Base-by-base conservation (phyloP, 1,284 basidiomycete species). In the Fistulinella cinereoalba region DNA sequence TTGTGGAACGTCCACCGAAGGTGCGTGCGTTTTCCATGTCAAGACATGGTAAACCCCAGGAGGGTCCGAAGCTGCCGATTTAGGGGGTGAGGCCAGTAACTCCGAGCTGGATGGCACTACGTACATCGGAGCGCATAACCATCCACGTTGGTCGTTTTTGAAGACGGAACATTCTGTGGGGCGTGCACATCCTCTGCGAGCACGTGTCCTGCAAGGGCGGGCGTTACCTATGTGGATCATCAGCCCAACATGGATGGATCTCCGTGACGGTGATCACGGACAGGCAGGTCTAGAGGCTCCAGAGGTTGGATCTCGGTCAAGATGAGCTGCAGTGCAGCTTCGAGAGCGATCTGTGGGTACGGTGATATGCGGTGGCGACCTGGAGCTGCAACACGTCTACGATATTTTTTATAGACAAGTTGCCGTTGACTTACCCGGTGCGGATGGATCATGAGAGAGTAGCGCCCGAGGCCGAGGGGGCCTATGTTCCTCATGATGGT, bases 61-160 rank as follows among this genome's bases (percentile, higher is more conserved):
- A 0, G 72, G 67, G 51, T 83, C 76, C 37, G 75, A 74, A 3
- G 81, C 85, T 86, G 55, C 36, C 10, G 31, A 32, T 11, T 7
- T 4, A 19, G 23, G 23, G 25, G 4, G 43, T 63, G 24, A 61
- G 22, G 6, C 6, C 18, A 16, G 37, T 1, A 10, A 18, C 9
- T 34, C 18, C 1, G 23, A 38, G 11, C 7, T 12, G 36, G 11
- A 19, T 43, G 23, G 29, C 3, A 16, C 6, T 18, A 12, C 15
- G 50, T 60, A 88, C 86, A 81, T 55, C 77, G 71, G 2, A 93
- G 65, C 2, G 92, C 92, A 61, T 95, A 95, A 1, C 92, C 92
- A 61, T 94, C 92, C 10, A 92, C 89, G 52, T 83, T 94, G 6
- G 90, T 92, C 0, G 88, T 91, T 4, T 72, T 67, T 0, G 75